Conservation (phyloP, 768 basidiomycete genomes). For the Suillus cothurnatus region DNA sequence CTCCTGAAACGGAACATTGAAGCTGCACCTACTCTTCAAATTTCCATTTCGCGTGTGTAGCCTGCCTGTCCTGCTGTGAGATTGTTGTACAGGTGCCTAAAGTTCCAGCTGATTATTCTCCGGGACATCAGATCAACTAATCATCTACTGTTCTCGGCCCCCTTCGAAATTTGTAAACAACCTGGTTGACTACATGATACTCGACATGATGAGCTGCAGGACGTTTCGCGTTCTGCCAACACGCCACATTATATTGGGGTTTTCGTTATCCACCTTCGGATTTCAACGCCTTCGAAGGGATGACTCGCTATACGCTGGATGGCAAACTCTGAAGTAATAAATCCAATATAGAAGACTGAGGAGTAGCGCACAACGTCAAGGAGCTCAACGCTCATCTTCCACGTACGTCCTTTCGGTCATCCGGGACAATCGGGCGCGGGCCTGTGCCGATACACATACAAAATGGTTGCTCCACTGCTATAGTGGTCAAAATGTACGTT, state of each 20-base stretch:
- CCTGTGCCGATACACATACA: not conserved
- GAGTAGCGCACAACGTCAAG: not conserved
- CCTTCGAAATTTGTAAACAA: not conserved
- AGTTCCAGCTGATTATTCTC: not conserved
- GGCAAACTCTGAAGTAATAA: not conserved
- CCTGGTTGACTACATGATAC: not conserved
- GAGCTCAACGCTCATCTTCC: not conserved
- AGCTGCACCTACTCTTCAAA: not conserved
- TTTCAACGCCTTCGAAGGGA: not conserved
- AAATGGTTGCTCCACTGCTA: not conserved
- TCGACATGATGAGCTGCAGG: not conserved
- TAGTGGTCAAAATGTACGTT: not conserved
- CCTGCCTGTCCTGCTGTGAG: not conserved
- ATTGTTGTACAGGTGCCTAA: not conserved
- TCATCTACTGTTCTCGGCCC: not conserved
- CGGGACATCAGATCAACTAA: not conserved
- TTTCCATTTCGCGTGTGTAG: not conserved
- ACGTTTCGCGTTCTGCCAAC: not conserved
- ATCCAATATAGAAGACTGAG: not conserved
- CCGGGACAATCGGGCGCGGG: not conserved
- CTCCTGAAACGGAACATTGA: not conserved
- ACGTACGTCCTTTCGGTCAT: not conserved
- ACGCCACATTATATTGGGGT: not conserved
- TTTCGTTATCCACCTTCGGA: not conserved
- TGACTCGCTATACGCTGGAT: not conserved